These are phyloP conservation scores for Westerdykella ornata DNA, from an alignment of 2,329 filamentous ascomycete genomes.

Conservation along the genomic window DNA sequence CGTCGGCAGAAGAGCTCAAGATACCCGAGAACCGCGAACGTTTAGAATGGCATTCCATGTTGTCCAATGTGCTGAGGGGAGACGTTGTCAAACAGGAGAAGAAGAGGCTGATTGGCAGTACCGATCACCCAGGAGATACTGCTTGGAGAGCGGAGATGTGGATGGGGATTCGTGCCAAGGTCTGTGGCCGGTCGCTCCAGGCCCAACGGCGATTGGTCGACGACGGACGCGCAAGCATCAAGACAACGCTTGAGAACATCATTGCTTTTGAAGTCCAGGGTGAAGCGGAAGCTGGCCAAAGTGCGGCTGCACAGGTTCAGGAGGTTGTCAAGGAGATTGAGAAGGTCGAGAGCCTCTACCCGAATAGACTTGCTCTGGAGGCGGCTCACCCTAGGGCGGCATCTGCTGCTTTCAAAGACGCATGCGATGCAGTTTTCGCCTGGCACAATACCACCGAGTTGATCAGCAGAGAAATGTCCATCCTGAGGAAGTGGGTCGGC, in stretches of 20 bases:
- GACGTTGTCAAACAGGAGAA: slow-evolving; percentile 98
- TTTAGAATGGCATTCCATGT: slow-evolving; percentile 96
- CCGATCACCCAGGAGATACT: slow-evolving; percentile 66
- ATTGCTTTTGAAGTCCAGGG: slow-evolving; percentile 92
- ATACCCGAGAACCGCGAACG: slow-evolving; percentile 83
- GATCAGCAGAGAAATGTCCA: slow-evolving; percentile 88
- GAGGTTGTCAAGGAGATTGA: slow-evolving; percentile 88
- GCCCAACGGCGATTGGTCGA: slow-evolving; percentile 85
- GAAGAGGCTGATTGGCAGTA: slow-evolving; percentile 80
- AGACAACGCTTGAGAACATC: slow-evolving; percentile 75
- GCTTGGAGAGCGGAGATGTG: slow-evolving; percentile 66
- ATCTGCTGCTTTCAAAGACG: slow-evolving; percentile 70
- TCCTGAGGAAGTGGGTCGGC: slow-evolving; percentile 92
- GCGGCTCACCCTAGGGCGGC: slow-evolving; percentile 67
- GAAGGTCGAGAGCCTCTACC: slow-evolving; percentile 77
- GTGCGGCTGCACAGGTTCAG: slow-evolving; percentile 78
- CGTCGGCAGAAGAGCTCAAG: slow-evolving; percentile 81
- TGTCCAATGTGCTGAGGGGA: slow-evolving; percentile 88
- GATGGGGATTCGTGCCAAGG: slow-evolving; percentile 77
- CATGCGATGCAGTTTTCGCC: slow-evolving; percentile 80
- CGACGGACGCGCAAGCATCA: slow-evolving; percentile 67
- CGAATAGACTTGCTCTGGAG: slow-evolving; percentile 69
- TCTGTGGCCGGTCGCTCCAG: slow-evolving; percentile 74
- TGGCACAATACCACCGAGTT: slow-evolving; percentile 97
- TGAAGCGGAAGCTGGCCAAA: slow-evolving; percentile 82